These are phyloP conservation scores for Lactifluus subvellereus DNA, from an alignment of 768 basidiomycete genomes.

Conservation along the genomic window DNA sequence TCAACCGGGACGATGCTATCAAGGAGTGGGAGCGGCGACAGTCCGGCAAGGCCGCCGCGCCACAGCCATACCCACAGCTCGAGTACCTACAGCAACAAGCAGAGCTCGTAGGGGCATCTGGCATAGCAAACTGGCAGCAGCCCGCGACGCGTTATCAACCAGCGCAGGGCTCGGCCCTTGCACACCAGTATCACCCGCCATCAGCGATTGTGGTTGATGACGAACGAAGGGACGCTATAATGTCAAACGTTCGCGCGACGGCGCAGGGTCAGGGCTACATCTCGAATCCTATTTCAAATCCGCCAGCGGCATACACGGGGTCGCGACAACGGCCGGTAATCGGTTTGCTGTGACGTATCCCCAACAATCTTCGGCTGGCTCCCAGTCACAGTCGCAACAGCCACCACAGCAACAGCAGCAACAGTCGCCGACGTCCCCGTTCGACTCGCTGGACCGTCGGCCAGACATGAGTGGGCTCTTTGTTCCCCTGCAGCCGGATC, in stretches of 20 bases:
- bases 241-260: constrained; percentile 70
- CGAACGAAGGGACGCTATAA: constrained; percentile 69
- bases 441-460: constrained; percentile 58
- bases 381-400: constrained; percentile 28
- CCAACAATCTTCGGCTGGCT: constrained; percentile 3
- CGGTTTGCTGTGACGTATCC: constrained; percentile 57
- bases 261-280: constrained; percentile 36
- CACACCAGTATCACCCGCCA: constrained; percentile 59
- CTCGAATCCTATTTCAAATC: constrained; percentile 59
- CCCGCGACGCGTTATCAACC: constrained; percentile 42
- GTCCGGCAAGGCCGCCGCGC: constrained; percentile 60
- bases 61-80: constrained; percentile 81
- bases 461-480: constrained; percentile 65
- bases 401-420: constrained; percentile 32
- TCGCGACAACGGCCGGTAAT: constrained; percentile 46
- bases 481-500: constrained; percentile 80
- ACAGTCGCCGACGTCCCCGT: constrained; percentile 37
- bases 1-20: constrained; percentile 92
- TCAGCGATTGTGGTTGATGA: constrained; percentile 63
- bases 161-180: constrained; percentile 57
- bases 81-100: constrained; percentile 93
- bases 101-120: constrained; percentile 64
- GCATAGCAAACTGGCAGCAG: constrained; percentile 50
- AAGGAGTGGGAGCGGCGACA: constrained; percentile 94
- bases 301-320: constrained; percentile 65